Evolutionary conservation across 2,329 filamentous ascomycete genomes (phyloP).

Genomic region (Hymenoscyphus fraxineus): DNA sequence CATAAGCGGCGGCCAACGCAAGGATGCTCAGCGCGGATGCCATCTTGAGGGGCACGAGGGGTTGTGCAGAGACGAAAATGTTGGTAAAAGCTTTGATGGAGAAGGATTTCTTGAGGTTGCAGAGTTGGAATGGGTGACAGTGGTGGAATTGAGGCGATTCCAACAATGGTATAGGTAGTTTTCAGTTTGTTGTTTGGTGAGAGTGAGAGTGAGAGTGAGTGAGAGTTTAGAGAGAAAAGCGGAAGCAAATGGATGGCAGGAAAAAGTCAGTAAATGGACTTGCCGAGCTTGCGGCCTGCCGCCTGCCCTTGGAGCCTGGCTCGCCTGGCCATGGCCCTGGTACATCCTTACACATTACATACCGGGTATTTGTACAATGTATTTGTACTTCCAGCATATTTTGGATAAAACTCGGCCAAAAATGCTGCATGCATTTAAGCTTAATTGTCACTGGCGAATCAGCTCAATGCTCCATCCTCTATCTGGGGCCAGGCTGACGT

Average conservation of each 20-base stretch:
- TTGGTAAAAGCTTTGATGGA: not conserved
- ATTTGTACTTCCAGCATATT: not conserved
- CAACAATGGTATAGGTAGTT: not conserved
- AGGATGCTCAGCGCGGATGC: slow-evolving; percentile 30
- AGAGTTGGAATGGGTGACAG: not conserved
- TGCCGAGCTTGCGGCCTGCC: too few relatives aligned
- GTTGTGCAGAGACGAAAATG: not conserved
- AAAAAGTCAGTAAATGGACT: not conserved
- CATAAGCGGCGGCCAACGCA: slow-evolving; percentile 28
- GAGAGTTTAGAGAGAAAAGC: not conserved
- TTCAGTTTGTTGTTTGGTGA: not conserved
- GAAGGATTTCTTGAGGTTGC: not conserved
- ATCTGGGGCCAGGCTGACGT: not conserved
- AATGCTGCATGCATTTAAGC: not conserved
- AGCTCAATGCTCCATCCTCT: not conserved
- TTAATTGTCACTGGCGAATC: not conserved
- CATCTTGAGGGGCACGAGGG: slow-evolving; percentile 9
- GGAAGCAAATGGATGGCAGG: not conserved
- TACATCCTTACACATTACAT: too few relatives aligned
- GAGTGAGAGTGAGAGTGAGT: slow-evolving; percentile 1
- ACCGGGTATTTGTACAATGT: not conserved
- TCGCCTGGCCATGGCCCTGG: not conserved
- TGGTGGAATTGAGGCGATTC: not conserved
- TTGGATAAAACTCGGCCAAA: slow-evolving; percentile 3
- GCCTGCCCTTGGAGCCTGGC: not conserved